phyloP scores from a whole-genome alignment of 2,329 filamentous ascomycete species.

The Pezicula radicicola region DNA sequence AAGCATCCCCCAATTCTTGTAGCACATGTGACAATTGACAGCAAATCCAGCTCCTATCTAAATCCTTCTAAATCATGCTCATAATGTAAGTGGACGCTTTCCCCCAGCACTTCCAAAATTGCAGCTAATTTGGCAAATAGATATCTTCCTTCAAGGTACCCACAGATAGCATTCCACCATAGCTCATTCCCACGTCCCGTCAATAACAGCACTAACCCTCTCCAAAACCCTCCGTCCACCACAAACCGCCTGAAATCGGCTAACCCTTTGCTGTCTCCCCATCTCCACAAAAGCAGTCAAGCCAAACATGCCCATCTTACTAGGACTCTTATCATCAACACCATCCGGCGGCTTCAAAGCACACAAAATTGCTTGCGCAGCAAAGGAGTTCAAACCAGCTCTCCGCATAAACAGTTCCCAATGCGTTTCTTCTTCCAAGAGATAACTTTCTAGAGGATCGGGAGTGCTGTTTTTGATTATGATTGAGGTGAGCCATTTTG shows the following conservation, averaged over 20 bases:
- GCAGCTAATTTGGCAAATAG: too few species aligned
- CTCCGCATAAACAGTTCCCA: conserved; percentile 68
- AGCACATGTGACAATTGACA: too few species aligned
- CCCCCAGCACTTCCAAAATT: too few species aligned
- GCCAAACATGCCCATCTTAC: conserved; percentile 32
- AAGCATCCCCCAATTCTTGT: too few species aligned
- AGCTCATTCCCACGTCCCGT: conserved; percentile 32
- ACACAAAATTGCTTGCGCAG: conserved; percentile 61
- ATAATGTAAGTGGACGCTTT: too few species aligned
- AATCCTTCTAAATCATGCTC: too few species aligned
- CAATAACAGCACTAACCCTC: conserved; percentile 48
- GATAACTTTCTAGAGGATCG: conserved; percentile 9
- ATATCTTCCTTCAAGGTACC: too few species aligned
- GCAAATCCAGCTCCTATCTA: too few species aligned
- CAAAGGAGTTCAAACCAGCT: conserved; percentile 67
- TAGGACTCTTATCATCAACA: conserved; percentile 7
- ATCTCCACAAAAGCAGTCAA: conserved; percentile 57
- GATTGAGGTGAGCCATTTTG: conserved; percentile 51
- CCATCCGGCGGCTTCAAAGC: conserved; percentile 36
- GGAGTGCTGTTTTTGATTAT: conserved; percentile 38
- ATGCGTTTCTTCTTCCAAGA: conserved; percentile 56
- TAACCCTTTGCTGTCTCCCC: conserved; percentile 44
- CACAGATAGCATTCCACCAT: background rate
- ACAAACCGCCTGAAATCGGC: conserved; percentile 47
- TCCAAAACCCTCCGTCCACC: conserved; percentile 51